Base-by-base conservation (phyloP, 2,329 filamentous ascomycete genomes). In the Dryadomyces sulphureus region DNA sequence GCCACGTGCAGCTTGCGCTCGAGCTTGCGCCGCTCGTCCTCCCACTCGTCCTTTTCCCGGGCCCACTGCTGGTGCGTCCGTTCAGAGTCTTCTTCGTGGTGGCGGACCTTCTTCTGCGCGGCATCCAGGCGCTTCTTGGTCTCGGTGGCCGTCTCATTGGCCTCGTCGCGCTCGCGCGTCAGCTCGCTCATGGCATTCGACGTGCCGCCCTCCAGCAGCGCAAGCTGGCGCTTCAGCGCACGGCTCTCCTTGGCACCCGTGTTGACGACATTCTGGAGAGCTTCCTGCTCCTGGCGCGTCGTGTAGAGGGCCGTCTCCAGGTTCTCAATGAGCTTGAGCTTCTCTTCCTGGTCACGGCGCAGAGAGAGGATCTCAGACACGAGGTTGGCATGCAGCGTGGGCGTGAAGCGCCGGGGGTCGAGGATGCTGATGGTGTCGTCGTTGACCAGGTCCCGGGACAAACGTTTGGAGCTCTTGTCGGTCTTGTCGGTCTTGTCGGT, bases 341-440 rank as follows among this genome's bases (percentile, higher is more conserved):
- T 95, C 38, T 84, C 86, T 58, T 98, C 92, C 51, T 96, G 77
- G 53, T 98, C 92, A 48, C 92, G 75, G 20, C 89, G 79, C 43
- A 98, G 66, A 2, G 80, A 78, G 35, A 98, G 68, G 51, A 98
- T 98, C 61, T 98, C 92, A 0, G 90, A 90, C 1, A 98, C 90
- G 7, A 98, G 68, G 43, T 86, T 95, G 8, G 92, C 92, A 61
- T 96, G 92, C 11, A 98, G 67, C 0, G 89, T 96, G 1, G 92
- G 92, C 0, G 92, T 98, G 58, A 98, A 95, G 34, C 92, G 77
- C 46, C 90, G 79, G 3, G 92, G 88, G 58, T 98, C 92, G 25
- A 95, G 69, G 20, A 87, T 79, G 54, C 75, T 73, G 48, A 88
- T 78, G 39, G 67, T 76, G 51, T 90, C 83, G 53, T 90, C 79